Evolutionary conservation across 2,329 filamentous ascomycete genomes (phyloP).

Genomic region (Claviceps pazoutovae): DNA sequence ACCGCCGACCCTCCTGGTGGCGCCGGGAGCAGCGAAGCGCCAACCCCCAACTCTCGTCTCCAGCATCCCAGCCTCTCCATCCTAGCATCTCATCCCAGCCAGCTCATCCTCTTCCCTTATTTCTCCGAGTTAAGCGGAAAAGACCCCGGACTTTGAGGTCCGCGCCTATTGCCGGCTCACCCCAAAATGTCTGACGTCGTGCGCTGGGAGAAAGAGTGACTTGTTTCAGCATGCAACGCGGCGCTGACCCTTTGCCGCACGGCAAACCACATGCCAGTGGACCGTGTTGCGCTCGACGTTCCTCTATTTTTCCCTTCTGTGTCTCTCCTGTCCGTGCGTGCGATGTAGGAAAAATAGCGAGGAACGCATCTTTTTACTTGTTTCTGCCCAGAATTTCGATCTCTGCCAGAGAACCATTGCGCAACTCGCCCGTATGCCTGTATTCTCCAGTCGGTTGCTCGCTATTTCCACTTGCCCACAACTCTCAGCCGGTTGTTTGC

Average conservation of each 20-base stretch:
- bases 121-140: neutral
- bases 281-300: neutral
- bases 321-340: too few relatives aligned
- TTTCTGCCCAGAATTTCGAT: neutral
- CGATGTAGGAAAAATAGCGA: too few relatives aligned
- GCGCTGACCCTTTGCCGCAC: neutral
- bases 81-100: too few relatives aligned
- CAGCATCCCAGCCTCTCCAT: too few relatives aligned
- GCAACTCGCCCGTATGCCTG: neutral
- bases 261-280: neutral
- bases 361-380: too few relatives aligned
- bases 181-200: neutral
- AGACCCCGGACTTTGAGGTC: neutral
- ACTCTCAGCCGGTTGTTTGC: neutral
- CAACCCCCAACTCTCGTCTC: neutral
- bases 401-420: neutral
- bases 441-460: neutral
- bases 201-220: neutral
- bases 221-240: neutral
- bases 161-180: neutral
- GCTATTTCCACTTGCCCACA: neutral
- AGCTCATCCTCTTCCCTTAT: neutral
- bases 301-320: too few relatives aligned
- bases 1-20: neutral
- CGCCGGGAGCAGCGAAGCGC: neutral